phyloP scores from a whole-genome alignment of 768 basidiomycete genomes.

The Lactarius evosmus region DNA sequence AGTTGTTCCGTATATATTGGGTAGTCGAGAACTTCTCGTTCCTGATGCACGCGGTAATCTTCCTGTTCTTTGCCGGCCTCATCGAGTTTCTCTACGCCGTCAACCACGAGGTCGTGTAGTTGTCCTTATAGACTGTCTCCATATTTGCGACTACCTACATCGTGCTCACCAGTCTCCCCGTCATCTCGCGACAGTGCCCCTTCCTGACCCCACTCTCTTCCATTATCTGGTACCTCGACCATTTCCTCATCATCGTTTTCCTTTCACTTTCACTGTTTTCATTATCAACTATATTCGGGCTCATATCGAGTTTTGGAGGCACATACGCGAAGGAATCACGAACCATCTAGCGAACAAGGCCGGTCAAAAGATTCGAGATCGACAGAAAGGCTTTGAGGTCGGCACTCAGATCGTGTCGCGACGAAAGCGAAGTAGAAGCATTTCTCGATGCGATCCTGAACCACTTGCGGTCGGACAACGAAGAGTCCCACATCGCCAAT shows the following conservation, averaged over 20 bases:
- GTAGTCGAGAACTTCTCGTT: constrained; percentile 14
- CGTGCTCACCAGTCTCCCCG: constrained; percentile 3
- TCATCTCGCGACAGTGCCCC: neutral
- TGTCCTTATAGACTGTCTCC: neutral
- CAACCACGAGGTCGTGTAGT: neutral
- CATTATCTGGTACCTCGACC: constrained; percentile 3
- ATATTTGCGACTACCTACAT: neutral
- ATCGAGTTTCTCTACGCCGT: constrained; percentile 5
- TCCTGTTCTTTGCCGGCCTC: constrained; percentile 11
- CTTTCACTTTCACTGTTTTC: constrained; percentile 3
- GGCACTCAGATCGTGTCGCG: constrained; percentile 1
- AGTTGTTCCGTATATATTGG: neutral
- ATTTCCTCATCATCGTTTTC: neutral
- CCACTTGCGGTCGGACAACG: neutral
- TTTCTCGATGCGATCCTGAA: constrained; percentile 10
- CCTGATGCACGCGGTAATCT: constrained; percentile 6
- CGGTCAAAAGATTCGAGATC: neutral
- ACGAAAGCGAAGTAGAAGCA: neutral
- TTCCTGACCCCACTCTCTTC: constrained; percentile 5
- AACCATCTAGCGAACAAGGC: neutral
- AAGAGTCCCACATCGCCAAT: constrained; percentile 1
- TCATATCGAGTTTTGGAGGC: neutral
- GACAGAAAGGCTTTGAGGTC: neutral
- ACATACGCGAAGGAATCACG: neutral
- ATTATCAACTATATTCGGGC: constrained; percentile 1